Base-by-base conservation (phyloP, 2,329 filamentous ascomycete genomes). In the Fusarium buharicum region DNA sequence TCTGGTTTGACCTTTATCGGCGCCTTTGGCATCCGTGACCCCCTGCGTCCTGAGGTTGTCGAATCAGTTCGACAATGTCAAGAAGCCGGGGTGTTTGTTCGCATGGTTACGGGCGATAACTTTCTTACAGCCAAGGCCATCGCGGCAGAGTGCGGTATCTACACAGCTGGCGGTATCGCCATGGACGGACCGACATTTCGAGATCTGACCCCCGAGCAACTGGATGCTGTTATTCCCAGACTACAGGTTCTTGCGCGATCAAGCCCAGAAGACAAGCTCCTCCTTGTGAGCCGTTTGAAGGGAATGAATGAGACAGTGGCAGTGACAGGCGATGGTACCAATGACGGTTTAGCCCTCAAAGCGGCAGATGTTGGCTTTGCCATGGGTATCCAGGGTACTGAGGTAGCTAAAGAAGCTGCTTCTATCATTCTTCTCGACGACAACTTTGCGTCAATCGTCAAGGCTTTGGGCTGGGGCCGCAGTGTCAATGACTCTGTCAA, bases 1-100 rank as follows among this genome's bases (percentile, higher is more conserved):
- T 88, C 66, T 74, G 83, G 87, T 38, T 90, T 95, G 85, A 87
- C 84, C 2, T 90, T 92, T 75, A 76, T 92, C 57, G 87, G 87
- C 8, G 81, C 91, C 18, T 78, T 91, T 64, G 87, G 86, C 64
- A 89, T 89, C 40, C 84, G 87, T 58, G 87, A 89, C 70, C 87
- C 87, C 17, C 73, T 90, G 8, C 82, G 87, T 38, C 77, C 80
- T 1, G 84, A 84, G 45, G 87, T 89, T 2, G 76, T 81, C 3
- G 81, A 86, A 33, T 85, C 87, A 1, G 86, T 89, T 5, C 77
- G 80, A 28, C 79, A 84, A 51, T 88, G 86, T 54, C 84, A 87
- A 62, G 76, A 78, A 24, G 87, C 87, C 14, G 86, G 86, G 53
- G 86, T 90, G 10, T 83, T 84, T 59, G 84, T 88, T 8, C 83